A percentile compares a stretch with the other conserved stretches of the same genome.
Evolutionary conservation across 371 early-diverging fungal species (phyloP).

Genomic region (Capniomyces stellatus): DNA sequence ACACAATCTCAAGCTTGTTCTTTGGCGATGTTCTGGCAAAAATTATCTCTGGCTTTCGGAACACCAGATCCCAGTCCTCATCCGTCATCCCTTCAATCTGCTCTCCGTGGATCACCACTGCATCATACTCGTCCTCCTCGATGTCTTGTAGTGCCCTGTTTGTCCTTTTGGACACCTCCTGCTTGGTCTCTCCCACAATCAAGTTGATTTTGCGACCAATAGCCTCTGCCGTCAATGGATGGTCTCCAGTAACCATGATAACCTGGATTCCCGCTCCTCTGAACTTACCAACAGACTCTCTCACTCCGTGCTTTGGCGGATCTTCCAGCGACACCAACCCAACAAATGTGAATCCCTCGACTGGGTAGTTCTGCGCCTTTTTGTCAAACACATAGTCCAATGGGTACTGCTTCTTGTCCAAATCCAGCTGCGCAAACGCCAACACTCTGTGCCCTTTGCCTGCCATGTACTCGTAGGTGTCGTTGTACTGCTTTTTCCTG

Average conservation of each 20-base stretch:
- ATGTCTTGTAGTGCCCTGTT: slow-evolving; percentile 38
- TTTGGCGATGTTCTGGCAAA: slow-evolving; percentile 84
- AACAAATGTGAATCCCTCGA: slow-evolving; percentile 49
- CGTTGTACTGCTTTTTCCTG: slow-evolving; percentile 39
- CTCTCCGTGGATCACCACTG: slow-evolving; percentile 83
- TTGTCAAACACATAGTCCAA: slow-evolving; percentile 48
- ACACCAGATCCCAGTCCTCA: slow-evolving; percentile 73
- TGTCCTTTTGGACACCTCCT: slow-evolving; percentile 44
- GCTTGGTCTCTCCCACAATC: slow-evolving; percentile 69
- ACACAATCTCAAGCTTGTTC: slow-evolving; percentile 78
- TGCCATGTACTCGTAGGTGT: slow-evolving; percentile 69
- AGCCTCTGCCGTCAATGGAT: slow-evolving; percentile 73
- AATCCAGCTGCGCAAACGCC: slow-evolving; percentile 63
- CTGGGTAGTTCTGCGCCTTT: slow-evolving; percentile 55
- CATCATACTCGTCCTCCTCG: slow-evolving; percentile 56
- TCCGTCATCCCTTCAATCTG: slow-evolving; percentile 58
- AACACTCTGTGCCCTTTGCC: slow-evolving; percentile 84
- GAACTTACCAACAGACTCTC: slow-evolving; percentile 85
- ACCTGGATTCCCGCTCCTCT: slow-evolving; percentile 83
- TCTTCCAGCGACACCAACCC: slow-evolving; percentile 79
- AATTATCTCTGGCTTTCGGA: slow-evolving; percentile 69
- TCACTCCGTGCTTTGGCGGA: slow-evolving; percentile 92
- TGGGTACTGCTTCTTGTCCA: slow-evolving; percentile 46
- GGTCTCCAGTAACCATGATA: slow-evolving; percentile 95
- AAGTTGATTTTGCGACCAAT: slow-evolving; percentile 83